phyloP scores from a whole-genome alignment of 2,329 filamentous ascomycete genomes.

The Cladosporium sp. region DNA sequence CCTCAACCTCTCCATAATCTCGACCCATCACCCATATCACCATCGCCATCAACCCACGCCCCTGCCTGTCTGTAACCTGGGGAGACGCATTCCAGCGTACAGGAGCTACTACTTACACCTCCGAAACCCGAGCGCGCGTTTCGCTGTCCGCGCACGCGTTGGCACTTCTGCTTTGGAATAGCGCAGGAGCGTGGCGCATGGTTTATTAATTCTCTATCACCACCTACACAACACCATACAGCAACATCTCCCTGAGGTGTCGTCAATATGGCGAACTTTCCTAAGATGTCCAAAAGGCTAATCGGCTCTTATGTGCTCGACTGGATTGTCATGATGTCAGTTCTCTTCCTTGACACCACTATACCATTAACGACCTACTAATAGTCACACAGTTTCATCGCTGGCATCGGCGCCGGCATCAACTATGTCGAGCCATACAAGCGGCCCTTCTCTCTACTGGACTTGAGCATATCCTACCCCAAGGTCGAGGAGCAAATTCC shows the following conservation, averaged over 20 bases:
- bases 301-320: slow-evolving; percentile 69
- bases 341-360: slow-evolving; percentile 7
- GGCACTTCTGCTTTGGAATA: neutral
- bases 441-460: slow-evolving; percentile 69
- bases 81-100: slow-evolving; percentile 2
- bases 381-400: slow-evolving; percentile 23
- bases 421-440: slow-evolving; percentile 63
- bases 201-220: neutral
- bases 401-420: slow-evolving; percentile 48
- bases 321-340: slow-evolving; percentile 68
- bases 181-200: neutral
- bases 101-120: neutral
- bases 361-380: slow-evolving; percentile 9
- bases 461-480: slow-evolving; percentile 79
- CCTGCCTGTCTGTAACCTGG: neutral
- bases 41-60: neutral
- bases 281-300: slow-evolving; percentile 42
- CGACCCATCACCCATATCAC: neutral
- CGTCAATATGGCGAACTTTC: slow-evolving; percentile 9
- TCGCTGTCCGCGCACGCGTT: slow-evolving; percentile 14
- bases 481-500: slow-evolving; percentile 71
- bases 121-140: neutral
- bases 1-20: neutral
- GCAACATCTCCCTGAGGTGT: neutral
- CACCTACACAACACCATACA: neutral